These are phyloP conservation scores for Neofusicoccum sp. DNA, from an alignment of 2,329 filamentous ascomycete genomes.

Conservation along the genomic window DNA sequence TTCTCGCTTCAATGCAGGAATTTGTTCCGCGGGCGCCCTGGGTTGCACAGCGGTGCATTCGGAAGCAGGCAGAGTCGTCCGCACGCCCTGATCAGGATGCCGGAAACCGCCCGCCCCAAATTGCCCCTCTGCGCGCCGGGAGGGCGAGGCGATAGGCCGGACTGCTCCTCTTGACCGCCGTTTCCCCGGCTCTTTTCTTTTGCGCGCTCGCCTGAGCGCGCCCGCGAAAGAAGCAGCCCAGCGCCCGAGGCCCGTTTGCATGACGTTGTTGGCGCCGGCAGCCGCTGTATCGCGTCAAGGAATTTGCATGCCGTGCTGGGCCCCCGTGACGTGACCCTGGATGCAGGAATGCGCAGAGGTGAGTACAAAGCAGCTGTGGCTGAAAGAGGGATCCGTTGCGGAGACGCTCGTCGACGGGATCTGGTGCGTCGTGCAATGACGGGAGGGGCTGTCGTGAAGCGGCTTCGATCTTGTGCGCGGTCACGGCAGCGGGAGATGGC, in stretches of 20 bases:
- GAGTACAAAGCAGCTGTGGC: slow-evolving; percentile 11
- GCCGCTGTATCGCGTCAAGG: not conserved
- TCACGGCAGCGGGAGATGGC: not conserved
- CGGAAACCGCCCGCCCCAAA: slow-evolving; percentile 1
- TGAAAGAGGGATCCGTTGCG: slow-evolving; percentile 10
- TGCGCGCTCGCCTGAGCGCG: not conserved
- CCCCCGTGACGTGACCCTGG: slow-evolving; percentile 14
- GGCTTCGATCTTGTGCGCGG: slow-evolving; percentile 7
- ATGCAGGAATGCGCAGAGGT: slow-evolving; percentile 14
- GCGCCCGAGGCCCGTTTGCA: not conserved
- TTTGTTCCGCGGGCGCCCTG: slow-evolving; percentile 16
- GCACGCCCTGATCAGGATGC: slow-evolving; percentile 13
- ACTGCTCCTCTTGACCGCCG: slow-evolving; percentile 15
- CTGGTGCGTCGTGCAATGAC: slow-evolving; percentile 11
- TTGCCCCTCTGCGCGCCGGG: not conserved
- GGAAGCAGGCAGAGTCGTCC: slow-evolving; percentile 17
- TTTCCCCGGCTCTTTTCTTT: slow-evolving; percentile 13
- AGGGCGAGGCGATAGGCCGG: not conserved
- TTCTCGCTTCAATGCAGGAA: slow-evolving; percentile 21
- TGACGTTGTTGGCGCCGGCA: slow-evolving; percentile 3
- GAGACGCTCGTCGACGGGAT: not conserved
- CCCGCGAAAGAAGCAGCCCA: not conserved
- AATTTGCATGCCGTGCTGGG: slow-evolving; percentile 10
- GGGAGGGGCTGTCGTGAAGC: slow-evolving; percentile 8
- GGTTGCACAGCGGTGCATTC: slow-evolving; percentile 14